Base-by-base conservation (phyloP, 306 rosid genomes). In the Gillenia trifoliata region DNA sequence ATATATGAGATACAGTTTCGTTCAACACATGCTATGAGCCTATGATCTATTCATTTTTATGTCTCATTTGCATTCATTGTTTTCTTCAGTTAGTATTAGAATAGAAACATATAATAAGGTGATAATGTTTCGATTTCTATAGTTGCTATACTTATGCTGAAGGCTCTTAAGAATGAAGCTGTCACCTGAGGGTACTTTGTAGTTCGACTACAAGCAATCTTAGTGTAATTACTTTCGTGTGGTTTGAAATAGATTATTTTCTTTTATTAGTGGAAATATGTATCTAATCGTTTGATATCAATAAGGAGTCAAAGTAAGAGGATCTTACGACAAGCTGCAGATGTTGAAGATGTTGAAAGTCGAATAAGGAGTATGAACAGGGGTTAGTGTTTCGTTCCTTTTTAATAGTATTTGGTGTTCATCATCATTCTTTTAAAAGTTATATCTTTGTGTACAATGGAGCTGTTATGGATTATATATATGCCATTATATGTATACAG, bases 321-420 rank as follows among this genome's bases (percentile, higher is more conserved):
- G 66, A 88, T 95, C 78, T 79, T 95, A 89, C 83, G 99, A 60
- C 99, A 95, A 90, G 97, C 99, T 64, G 99, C 99, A 38, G 95
- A 95, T 72, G 99, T 95, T 86, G 98, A 90, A 30, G 96, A 90
- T 29, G 99, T 95, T 83, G 96, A 95, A 85, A 82, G 69, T 70
- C 92, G 99, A 57, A 82, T 95, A 76, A 89, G 86, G 99, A 85
- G 64, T 95, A 92, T 67, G 99, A 95, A 76, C 91, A 92, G n/a
- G 74, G 99, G 98, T 95, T 69, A 74, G 82, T 75, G 29, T 41
- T 61, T 59, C 43, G 19, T 60, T 66, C 28, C 66, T 75, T 75
- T 70, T 13, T 65, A 41, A n/a, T 65, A 31, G 28, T 3, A 72
- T 25, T 50, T 59, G 40, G 55, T 55, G 63, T 59, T 77, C 68